These are phyloP conservation scores for Teratosphaeria nubilosa DNA, from an alignment of 2,329 filamentous ascomycete genomes.

Conservation along the genomic window DNA sequence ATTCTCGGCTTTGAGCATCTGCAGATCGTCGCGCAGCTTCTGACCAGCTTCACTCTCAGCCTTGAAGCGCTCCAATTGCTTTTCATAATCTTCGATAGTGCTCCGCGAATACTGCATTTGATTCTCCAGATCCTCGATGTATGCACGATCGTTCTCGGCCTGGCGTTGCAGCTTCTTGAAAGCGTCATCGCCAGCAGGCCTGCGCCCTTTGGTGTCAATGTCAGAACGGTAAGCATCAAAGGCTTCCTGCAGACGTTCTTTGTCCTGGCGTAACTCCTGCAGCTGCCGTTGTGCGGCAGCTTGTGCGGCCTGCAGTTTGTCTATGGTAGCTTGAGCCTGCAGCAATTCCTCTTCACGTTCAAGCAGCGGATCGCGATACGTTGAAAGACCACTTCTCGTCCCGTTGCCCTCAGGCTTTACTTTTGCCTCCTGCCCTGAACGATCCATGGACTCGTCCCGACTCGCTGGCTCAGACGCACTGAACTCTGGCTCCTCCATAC, in stretches of 20 bases:
- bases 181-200: slow-evolving; percentile 29
- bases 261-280: slow-evolving; percentile 30
- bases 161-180: slow-evolving; percentile 35
- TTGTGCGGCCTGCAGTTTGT: slow-evolving; percentile 33
- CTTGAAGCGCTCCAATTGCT: slow-evolving; percentile 35
- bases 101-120: slow-evolving; percentile 36
- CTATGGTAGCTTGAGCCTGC: slow-evolving; percentile 37
- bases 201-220: slow-evolving; percentile 31
- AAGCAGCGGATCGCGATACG: slow-evolving; percentile 33
- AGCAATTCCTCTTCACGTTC: slow-evolving; percentile 42
- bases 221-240: slow-evolving; percentile 38
- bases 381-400: slow-evolving; percentile 6
- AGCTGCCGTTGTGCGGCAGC: slow-evolving; percentile 33
- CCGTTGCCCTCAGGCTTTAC: slow-evolving; percentile 12
- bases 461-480: slow-evolving; percentile 18
- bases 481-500: slow-evolving; percentile 22
- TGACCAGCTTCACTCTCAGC: slow-evolving; percentile 35
- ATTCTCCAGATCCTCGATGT: slow-evolving; percentile 40
- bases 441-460: slow-evolving; percentile 21
- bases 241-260: slow-evolving; percentile 38
- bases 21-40: slow-evolving; percentile 41
- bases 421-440: slow-evolving; percentile 16
- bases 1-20: slow-evolving; percentile 38
- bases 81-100: slow-evolving; percentile 36
- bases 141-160: slow-evolving; percentile 36